Conservation (phyloP, 768 basidiomycete species). For the Panellus pusillus region DNA sequence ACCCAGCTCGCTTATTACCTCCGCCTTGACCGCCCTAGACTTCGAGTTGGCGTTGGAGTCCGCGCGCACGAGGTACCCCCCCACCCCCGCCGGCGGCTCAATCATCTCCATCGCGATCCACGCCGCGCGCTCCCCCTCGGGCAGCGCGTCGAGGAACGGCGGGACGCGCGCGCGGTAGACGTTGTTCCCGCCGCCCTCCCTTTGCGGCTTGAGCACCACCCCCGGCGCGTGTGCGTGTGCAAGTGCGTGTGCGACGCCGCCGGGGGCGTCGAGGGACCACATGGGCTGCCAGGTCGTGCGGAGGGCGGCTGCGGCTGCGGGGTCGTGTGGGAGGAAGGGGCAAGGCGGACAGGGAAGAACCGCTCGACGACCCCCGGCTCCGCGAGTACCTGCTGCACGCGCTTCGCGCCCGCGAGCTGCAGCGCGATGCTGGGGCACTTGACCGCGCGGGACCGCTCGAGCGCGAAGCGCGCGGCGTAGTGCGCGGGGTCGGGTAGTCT, state of each 20-base stretch:
- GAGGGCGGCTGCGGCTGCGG: slow-evolving; percentile 43
- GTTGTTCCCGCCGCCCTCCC: slow-evolving; percentile 98
- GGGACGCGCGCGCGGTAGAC: slow-evolving; percentile 86
- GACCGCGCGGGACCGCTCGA: slow-evolving; percentile 84
- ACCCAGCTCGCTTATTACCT: slow-evolving; percentile 88
- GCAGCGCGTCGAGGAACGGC: slow-evolving; percentile 65
- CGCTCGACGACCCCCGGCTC: slow-evolving; percentile 70
- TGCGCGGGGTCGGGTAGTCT: slow-evolving; percentile 70
- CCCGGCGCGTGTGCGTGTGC: slow-evolving; percentile 52
- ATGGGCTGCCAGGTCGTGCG: slow-evolving; percentile 84
- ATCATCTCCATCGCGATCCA: slow-evolving; percentile 99
- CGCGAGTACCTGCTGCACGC: slow-evolving; percentile 87
- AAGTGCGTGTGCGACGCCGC: slow-evolving; percentile 41
- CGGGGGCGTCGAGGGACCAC: slow-evolving; percentile 73
- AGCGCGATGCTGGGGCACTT: slow-evolving; percentile 91
- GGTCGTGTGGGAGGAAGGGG: slow-evolving; percentile 30
- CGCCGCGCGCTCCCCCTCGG: slow-evolving; percentile 62
- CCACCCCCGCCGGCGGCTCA: slow-evolving; percentile 62
- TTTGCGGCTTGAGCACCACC: slow-evolving; percentile 95
- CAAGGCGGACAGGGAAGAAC: slow-evolving; percentile 53
- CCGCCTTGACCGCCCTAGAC: slow-evolving; percentile 44
- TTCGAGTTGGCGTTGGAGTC: slow-evolving; percentile 39
- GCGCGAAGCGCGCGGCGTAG: slow-evolving; percentile 71
- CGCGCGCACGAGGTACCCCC: slow-evolving; percentile 78
- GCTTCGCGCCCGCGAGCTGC: slow-evolving; percentile 96